Evolutionary conservation across 129 eudicot genomes (phyloP).

Genomic region (Saposhnikovia divaricata): DNA sequence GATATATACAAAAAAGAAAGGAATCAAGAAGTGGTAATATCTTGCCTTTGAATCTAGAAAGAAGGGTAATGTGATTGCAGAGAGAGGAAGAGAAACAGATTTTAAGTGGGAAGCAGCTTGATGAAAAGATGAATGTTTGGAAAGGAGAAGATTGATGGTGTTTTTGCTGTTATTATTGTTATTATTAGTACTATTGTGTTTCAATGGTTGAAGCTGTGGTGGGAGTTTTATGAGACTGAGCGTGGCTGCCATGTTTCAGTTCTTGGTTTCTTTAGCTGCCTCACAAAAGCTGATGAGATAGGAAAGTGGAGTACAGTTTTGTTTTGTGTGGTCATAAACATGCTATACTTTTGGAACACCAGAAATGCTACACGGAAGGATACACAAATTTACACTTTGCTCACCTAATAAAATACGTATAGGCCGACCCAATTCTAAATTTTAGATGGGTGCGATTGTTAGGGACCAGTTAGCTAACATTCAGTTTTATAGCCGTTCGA

Average conservation of each 20-base stretch:
- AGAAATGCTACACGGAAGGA: no score
- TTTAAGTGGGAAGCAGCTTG: constrained; percentile 21
- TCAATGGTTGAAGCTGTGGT: constrained; percentile 16
- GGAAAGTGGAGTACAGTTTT: neutral
- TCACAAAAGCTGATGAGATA: neutral
- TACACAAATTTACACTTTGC: no score
- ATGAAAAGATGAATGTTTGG: constrained; percentile 9
- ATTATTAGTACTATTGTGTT: neutral
- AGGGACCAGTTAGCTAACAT: no score
- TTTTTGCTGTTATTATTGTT: neutral
- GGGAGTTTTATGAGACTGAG: constrained; percentile 51
- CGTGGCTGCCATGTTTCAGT: constrained; percentile 57
- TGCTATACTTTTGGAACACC: no score
- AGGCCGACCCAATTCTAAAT: no score
- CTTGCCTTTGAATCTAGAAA: constrained; percentile 49
- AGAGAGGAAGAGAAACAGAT: constrained; percentile 49
- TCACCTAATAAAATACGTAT: no score
- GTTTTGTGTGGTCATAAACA: neutral
- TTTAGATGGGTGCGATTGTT: no score
- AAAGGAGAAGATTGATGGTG: neutral
- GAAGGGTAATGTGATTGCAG: constrained; percentile 56
- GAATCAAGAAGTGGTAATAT: neutral
- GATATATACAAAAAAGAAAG: no score
- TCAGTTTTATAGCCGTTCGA: no score
- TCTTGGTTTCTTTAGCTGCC: neutral